phyloP scores from a whole-genome alignment of 2,329 filamentous ascomycete species.

The Phyllosticta paracitricarpa region DNA sequence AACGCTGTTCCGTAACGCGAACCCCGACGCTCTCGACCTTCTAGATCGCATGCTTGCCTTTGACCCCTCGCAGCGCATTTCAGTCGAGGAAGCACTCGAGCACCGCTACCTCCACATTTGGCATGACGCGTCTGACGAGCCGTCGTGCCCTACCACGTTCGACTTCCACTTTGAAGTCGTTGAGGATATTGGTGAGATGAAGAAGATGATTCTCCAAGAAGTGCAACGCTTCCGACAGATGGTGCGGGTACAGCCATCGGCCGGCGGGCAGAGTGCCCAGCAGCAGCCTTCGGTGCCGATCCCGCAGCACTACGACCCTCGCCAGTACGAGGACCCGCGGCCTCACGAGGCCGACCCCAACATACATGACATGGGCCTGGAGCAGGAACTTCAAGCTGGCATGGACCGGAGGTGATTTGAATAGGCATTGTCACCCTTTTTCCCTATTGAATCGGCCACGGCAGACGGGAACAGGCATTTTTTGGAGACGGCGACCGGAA shows the following conservation, averaged over 20 bases:
- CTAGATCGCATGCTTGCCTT: slow-evolving; percentile 97
- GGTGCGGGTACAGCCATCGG: slow-evolving; percentile 34
- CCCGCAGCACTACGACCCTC: slow-evolving; percentile 49
- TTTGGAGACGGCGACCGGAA: slow-evolving; percentile 5
- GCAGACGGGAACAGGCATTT: background rate
- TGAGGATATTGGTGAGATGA: slow-evolving; percentile 90
- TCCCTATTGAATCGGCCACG: background rate
- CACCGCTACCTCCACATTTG: slow-evolving; percentile 96
- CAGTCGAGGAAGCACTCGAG: slow-evolving; percentile 88
- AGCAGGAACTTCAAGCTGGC: slow-evolving; percentile 11
- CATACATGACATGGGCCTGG: slow-evolving; percentile 8
- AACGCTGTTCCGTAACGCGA: slow-evolving; percentile 82
- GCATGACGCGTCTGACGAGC: slow-evolving; percentile 96
- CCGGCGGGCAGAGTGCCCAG: slow-evolving; percentile 20
- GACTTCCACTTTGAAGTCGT: slow-evolving; percentile 99
- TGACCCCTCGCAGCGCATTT: slow-evolving; percentile 86
- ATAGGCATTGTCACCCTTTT: background rate
- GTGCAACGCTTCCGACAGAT: slow-evolving; percentile 70
- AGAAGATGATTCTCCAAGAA: slow-evolving; percentile 94
- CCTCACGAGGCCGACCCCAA: slow-evolving; percentile 42
- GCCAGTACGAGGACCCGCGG: slow-evolving; percentile 51
- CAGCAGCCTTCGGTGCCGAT: slow-evolving; percentile 50
- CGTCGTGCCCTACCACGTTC: slow-evolving; percentile 84
- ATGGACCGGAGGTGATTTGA: slow-evolving; percentile 10
- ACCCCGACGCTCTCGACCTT: slow-evolving; percentile 89